A percentile compares a stretch with the other conserved stretches of the same genome.
Evolutionary conservation across 140 eudicot species (phyloP).

Genomic region (Oenanthe javanica): DNA sequence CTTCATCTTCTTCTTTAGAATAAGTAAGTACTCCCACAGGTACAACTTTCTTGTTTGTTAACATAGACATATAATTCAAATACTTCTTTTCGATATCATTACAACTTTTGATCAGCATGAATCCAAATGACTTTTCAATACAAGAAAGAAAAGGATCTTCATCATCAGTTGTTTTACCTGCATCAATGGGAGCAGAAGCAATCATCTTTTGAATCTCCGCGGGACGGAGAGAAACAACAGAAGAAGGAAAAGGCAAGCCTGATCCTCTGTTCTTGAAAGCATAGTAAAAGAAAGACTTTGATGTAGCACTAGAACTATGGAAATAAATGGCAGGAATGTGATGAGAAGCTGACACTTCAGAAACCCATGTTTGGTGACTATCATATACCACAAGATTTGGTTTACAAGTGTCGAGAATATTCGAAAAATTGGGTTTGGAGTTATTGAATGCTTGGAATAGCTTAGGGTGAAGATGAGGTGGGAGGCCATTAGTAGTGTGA

Average conservation of each 20-base stretch:
- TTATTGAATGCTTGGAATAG: background rate
- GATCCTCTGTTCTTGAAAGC: background rate
- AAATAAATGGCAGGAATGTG: conserved; percentile 11
- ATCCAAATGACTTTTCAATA: background rate
- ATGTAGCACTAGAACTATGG: background rate
- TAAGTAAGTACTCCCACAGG: background rate
- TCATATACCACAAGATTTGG: background rate
- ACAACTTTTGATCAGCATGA: conserved; percentile 1
- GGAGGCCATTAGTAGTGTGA: conserved; percentile 30
- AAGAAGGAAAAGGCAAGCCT: conserved; percentile 4
- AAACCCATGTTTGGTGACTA: conserved; percentile 3
- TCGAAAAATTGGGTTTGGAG: background rate
- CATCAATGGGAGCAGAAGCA: conserved; percentile 1
- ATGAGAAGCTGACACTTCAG: background rate
- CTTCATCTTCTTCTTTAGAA: background rate
- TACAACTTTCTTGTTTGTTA: background rate
- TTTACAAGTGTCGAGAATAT: background rate
- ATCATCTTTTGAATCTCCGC: background rate
- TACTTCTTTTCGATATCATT: conserved; percentile 7
- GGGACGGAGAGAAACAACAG: background rate
- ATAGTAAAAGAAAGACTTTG: background rate
- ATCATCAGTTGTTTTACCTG: background rate
- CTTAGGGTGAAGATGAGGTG: background rate
- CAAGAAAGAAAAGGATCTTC: conserved; percentile 3
- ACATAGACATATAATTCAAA: background rate